Percentiles rank a stretch among this genome's conserved stretches.
phyloP scores from a whole-genome alignment of 2,329 filamentous ascomycete genomes.

The Biscogniauxia mediterranea region DNA sequence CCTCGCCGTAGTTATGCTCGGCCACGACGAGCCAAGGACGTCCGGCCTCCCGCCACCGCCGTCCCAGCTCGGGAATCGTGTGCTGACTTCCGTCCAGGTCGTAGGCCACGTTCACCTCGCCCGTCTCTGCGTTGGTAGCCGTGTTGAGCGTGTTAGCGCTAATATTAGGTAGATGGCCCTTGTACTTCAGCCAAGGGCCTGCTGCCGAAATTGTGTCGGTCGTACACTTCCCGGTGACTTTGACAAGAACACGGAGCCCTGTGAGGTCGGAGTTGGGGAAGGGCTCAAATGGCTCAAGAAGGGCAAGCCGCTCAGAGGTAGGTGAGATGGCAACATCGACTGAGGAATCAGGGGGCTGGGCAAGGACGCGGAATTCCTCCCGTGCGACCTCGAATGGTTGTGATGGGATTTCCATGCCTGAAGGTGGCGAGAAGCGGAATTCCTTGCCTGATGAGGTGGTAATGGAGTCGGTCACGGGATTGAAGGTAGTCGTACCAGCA shows the following conservation, averaged over 20 bases:
- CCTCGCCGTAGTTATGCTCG: constrained; percentile 96
- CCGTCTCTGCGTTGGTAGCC: constrained; percentile 86
- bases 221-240: constrained; percentile 96
- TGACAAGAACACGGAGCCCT: constrained; percentile 84
- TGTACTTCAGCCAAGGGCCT: constrained; percentile 98
- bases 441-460: constrained; percentile 73
- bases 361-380: constrained; percentile 66
- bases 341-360: constrained; percentile 67
- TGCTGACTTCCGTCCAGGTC: constrained; percentile 73
- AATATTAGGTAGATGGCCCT: constrained; percentile 97
- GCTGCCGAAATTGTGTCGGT: constrained; percentile 98
- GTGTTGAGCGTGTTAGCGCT: constrained; percentile 96
- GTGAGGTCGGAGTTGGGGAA: constrained; percentile 77
- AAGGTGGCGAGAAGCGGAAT: constrained; percentile 83
- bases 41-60: constrained; percentile 73
- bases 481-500: constrained; percentile 89
- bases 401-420: constrained; percentile 63
- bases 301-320: constrained; percentile 83
- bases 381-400: constrained; percentile 70
- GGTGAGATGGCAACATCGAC: constrained; percentile 77
- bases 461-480: constrained; percentile 86
- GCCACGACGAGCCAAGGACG: constrained; percentile 91
- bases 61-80: constrained; percentile 84
- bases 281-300: constrained; percentile 84
- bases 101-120: constrained; percentile 89